These are phyloP conservation scores for Cercospora sp. DNA, from an alignment of 2,329 filamentous ascomycete species.

Conservation along the genomic window DNA sequence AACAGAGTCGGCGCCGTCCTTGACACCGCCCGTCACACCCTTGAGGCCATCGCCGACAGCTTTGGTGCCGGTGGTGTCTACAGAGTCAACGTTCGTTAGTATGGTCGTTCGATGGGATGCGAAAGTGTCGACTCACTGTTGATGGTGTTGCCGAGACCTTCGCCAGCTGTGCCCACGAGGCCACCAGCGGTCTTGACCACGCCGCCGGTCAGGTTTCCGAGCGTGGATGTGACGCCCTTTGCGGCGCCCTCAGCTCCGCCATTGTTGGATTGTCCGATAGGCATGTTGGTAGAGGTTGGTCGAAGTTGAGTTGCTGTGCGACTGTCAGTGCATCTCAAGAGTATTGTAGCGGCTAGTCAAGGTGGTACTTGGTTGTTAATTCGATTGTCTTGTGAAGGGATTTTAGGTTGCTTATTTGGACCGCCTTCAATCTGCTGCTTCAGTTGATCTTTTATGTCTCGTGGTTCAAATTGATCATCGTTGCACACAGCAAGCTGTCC, in stretches of 20 bases:
- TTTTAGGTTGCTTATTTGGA: not conserved
- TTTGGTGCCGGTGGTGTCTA: slow-evolving; percentile 46
- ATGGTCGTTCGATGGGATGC: not conserved
- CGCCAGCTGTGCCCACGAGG: slow-evolving; percentile 51
- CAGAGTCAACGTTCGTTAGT: not conserved
- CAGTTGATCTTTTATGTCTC: not conserved
- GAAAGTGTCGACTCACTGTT: slow-evolving; percentile 36
- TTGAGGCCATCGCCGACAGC: slow-evolving; percentile 47
- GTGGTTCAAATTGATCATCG: not conserved
- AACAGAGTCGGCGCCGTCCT: slow-evolving; percentile 46
- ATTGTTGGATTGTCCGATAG: slow-evolving; percentile 19
- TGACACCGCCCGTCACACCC: slow-evolving; percentile 48
- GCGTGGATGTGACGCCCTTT: slow-evolving; percentile 39
- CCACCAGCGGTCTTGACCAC: slow-evolving; percentile 56
- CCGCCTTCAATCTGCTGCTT: not conserved
- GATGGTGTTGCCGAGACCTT: slow-evolving; percentile 49
- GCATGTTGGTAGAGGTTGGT: slow-evolving; percentile 11
- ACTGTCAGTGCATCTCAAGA: slow-evolving; percentile 12
- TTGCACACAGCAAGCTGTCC: slow-evolving; percentile 4
- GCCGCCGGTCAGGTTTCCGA: slow-evolving; percentile 57
- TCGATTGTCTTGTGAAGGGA: not conserved
- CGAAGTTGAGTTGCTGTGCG: slow-evolving; percentile 18
- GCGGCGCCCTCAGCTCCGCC: slow-evolving; percentile 34
- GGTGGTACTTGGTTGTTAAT: not conserved
- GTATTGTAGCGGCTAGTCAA: not conserved